phyloP scores from a whole-genome alignment of 768 basidiomycete species.

The Hericium coralloides region DNA sequence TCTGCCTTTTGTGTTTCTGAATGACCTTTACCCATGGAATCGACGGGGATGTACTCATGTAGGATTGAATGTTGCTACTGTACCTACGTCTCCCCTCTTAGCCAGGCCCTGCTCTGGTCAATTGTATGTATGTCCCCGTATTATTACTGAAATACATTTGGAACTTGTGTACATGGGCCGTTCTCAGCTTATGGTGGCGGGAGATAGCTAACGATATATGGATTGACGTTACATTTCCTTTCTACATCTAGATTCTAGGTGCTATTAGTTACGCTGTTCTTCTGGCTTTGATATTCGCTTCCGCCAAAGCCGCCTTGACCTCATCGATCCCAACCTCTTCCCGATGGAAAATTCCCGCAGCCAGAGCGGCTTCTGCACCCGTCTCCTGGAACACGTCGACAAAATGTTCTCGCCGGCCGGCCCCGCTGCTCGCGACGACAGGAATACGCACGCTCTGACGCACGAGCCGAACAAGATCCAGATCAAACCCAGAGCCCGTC shows the following conservation, averaged over 20 bases:
- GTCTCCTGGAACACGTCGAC: conserved; percentile 77
- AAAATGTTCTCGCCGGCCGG: conserved; percentile 78
- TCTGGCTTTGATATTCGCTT: conserved; percentile 34
- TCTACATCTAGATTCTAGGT: not conserved
- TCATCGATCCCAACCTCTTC: conserved; percentile 76
- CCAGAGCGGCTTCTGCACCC: conserved; percentile 82
- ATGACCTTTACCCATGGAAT: not conserved
- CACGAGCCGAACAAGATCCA: conserved; percentile 71
- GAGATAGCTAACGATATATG: no score
- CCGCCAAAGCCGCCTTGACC: conserved; percentile 56
- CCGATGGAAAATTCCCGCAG: conserved; percentile 96
- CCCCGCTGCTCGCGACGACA: conserved; percentile 92
- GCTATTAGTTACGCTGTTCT: not conserved
- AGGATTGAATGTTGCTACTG: conserved; percentile 10
- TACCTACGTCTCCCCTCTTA: conserved; percentile 1
- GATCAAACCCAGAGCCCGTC: conserved; percentile 85
- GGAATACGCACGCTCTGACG: conserved; percentile 76
- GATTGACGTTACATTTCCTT: no score
- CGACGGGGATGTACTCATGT: conserved; percentile 7
- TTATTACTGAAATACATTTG: not conserved
- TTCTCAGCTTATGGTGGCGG: no score
- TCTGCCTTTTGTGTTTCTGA: not conserved
- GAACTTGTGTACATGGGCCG: no score
- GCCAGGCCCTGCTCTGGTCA: not conserved
- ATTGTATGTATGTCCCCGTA: not conserved